Evolutionary conservation across 2,329 filamentous ascomycete species (phyloP).

Genomic region (Colletotrichum sansevieriae): DNA sequence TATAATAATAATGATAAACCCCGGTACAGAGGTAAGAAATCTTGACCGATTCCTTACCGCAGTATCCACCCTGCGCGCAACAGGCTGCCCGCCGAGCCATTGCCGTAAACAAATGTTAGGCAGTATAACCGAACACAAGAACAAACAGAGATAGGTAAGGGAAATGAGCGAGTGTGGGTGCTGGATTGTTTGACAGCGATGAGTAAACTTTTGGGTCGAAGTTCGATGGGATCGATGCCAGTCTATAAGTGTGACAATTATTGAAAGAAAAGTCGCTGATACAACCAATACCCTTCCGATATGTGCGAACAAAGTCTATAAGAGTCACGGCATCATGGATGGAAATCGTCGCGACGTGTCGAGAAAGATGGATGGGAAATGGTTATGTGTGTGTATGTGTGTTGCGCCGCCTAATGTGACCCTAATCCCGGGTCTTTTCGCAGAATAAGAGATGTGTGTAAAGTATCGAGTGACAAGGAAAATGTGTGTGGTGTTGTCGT

Average conservation of each 20-base stretch:
- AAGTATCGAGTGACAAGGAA: background rate
- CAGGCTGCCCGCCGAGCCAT: background rate
- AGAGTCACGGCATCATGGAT: constrained; percentile 13
- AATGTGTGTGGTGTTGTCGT: constrained; percentile 6
- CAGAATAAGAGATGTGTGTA: constrained; percentile 3
- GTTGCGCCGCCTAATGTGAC: constrained; percentile 21
- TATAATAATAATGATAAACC: constrained; percentile 4
- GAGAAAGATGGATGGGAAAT: constrained; percentile 13
- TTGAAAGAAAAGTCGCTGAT: background rate
- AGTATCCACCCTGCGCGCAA: constrained; percentile 15
- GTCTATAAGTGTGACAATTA: constrained; percentile 20
- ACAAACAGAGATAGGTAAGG: constrained; percentile 5
- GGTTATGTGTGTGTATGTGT: background rate
- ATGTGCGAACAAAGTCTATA: constrained; percentile 33
- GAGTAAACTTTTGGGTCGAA: constrained; percentile 4
- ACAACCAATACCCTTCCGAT: constrained; percentile 19
- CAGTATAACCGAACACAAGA: constrained; percentile 23
- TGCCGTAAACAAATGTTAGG: background rate
- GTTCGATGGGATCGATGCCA: constrained; percentile 2
- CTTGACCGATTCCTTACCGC: background rate
- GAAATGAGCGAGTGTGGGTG: constrained; percentile 17
- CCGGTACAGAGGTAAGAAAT: constrained; percentile 12
- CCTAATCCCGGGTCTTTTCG: constrained; percentile 10
- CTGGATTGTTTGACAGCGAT: constrained; percentile 12
- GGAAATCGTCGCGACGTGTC: constrained; percentile 19